phyloP scores from a whole-genome alignment of 805 yeast genomes.

The Zygoascus biomembranicola region DNA sequence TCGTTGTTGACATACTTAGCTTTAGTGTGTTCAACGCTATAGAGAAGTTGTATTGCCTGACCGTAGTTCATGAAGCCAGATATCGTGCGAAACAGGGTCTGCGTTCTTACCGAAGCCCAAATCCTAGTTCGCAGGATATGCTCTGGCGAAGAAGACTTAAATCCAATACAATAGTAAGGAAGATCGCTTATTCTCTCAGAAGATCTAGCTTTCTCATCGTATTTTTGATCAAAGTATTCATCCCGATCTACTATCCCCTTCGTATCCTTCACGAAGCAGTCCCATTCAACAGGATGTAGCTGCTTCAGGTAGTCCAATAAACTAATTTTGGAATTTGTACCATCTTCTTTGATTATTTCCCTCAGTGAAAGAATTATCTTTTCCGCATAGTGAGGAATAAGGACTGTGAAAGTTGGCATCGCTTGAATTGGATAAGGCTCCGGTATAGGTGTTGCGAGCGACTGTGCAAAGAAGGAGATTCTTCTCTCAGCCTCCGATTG shows the following conservation, averaged over 20 bases:
- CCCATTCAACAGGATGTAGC: constrained; percentile 72
- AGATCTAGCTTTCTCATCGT: not conserved
- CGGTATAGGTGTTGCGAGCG: constrained; percentile 77
- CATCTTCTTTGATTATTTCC: constrained; percentile 68
- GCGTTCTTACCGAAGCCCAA: constrained; percentile 82
- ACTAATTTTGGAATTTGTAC: constrained; percentile 54
- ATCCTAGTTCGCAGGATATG: constrained; percentile 64
- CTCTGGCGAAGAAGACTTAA: constrained; percentile 55
- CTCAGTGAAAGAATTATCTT: constrained; percentile 66
- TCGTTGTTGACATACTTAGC: constrained; percentile 5
- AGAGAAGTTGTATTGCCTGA: constrained; percentile 61
- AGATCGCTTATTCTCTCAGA: constrained; percentile 45
- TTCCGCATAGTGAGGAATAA: constrained; percentile 82
- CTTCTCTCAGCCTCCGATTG: constrained; percentile 77
- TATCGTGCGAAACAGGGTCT: constrained; percentile 74
- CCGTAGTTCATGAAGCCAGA: constrained; percentile 78
- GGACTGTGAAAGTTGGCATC: constrained; percentile 77
- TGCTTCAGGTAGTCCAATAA: constrained; percentile 72
- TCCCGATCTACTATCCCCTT: constrained; percentile 30
- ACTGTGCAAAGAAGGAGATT: constrained; percentile 83
- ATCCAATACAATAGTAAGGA: constrained; percentile 67
- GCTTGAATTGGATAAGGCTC: constrained; percentile 55
- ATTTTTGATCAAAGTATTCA: not conserved
- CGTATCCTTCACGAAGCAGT: constrained; percentile 66
- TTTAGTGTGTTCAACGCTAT: constrained; percentile 44